phyloP scores from a whole-genome alignment of 2,329 filamentous ascomycete genomes.

The Nothopassalora personata region DNA sequence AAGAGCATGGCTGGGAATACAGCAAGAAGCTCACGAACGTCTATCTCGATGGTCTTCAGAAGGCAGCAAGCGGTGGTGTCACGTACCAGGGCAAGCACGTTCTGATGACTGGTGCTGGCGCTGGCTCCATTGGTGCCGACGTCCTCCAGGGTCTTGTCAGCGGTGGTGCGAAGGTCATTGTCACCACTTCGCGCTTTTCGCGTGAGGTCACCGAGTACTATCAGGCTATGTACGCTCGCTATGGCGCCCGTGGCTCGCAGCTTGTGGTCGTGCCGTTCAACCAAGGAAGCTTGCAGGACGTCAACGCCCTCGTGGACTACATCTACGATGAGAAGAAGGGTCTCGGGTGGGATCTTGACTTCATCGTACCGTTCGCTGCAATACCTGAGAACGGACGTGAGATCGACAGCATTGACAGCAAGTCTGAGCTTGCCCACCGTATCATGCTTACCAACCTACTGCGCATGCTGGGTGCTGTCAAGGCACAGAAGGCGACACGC shows the following conservation, averaged over 20 bases:
- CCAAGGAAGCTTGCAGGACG: conserved; percentile 96
- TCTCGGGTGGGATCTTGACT: conserved; percentile 96
- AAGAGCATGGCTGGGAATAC: conserved; percentile 94
- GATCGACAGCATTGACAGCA: conserved; percentile 93
- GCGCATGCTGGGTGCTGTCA: conserved; percentile 83
- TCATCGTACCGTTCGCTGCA: conserved; percentile 90
- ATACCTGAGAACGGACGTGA: conserved; percentile 97
- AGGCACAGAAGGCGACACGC: conserved; percentile 79
- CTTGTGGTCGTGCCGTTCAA: conserved; percentile 98
- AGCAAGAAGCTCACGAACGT: conserved; percentile 95
- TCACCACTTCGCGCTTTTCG: conserved; percentile 94
- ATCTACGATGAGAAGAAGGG: conserved; percentile 96
- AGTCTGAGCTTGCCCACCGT: conserved; percentile 93
- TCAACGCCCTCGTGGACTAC: conserved; percentile 88
- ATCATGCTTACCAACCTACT: conserved; percentile 98
- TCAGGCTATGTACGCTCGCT: conserved; percentile 95
- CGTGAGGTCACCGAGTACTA: conserved; percentile 98
- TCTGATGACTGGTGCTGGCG: conserved; percentile 96
- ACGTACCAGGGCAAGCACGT: conserved; percentile 93
- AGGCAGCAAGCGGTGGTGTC: conserved; percentile 79
- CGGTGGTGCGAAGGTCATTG: conserved; percentile 92
- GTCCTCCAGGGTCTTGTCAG: conserved; percentile 93
- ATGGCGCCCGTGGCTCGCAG: conserved; percentile 88
- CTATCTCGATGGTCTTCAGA: conserved; percentile 87
- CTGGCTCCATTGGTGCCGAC: conserved; percentile 94